Base-by-base conservation (phyloP, 108 stramenopile genomes). In the Epithemia pelagica region DNA sequence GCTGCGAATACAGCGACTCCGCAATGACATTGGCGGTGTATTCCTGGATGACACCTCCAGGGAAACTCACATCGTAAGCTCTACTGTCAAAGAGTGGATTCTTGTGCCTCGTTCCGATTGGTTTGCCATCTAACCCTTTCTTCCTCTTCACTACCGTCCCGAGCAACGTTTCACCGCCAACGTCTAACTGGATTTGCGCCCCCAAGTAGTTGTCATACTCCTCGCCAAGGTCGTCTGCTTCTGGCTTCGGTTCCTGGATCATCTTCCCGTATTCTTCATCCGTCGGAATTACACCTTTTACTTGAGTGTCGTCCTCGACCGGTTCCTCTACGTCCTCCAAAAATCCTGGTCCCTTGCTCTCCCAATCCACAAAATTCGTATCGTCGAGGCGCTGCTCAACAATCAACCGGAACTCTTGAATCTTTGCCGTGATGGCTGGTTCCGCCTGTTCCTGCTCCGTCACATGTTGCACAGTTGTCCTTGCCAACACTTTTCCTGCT, bases 391-490 rank as follows among this genome's bases (percentile, higher is more conserved):
- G 37, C 37, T 10, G 15, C 5, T 5, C 15, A 46, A 15, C 15
- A 10, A 5, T 46, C 15, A 5, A 15, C 15, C 15, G 37, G 15
- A 46, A 15, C 15, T 46, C 10, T 15, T 46, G 37, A n/a, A 46
- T 15, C 5, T 46, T 5, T 5, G 15, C 10, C 15, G 37, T 15
- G 10, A 46, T 46, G 10, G 5, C 37, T 10, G 37, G 37, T 46
- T 46, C 10, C 15, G 5, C 15, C 15, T 10, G 5, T 46, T 46
- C 37, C 37, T 10, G 5, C 10, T 46, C 10, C 15, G 75, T 74
- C 20, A 71, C 69, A 19, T 58, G 64, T 54, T 74, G 73, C 0
- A 74, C 73, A 0, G 73, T 56, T 18, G 72, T 58, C 25, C 73
- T 54, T 0, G 72, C 58, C 22, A 74, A 30, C 0, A 70, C 63